A percentile compares a stretch with the other conserved stretches of the same genome.
These are phyloP conservation scores for Excoecaria agallocha DNA, from an alignment of 345 rosid species.

Conservation along the genomic window DNA sequence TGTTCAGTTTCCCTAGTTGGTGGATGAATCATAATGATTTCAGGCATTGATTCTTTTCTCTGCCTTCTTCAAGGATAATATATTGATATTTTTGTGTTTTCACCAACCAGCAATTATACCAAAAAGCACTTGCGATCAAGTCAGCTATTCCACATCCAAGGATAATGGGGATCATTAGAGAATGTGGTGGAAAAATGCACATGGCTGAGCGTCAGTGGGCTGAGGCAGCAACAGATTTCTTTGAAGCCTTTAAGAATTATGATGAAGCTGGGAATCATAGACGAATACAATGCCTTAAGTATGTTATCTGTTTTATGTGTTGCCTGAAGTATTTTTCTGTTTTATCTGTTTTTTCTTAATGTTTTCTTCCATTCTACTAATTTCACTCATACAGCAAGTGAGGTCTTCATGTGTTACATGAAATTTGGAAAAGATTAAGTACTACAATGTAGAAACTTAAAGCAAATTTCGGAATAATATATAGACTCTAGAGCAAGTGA, in stretches of 20 bases:
- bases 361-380: not conserved
- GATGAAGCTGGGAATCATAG: constrained; percentile 99
- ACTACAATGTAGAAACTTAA: not conserved
- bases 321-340: not conserved
- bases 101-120: constrained; percentile 82
- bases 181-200: constrained; percentile 99
- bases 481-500: not conserved
- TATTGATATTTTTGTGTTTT: not conserved
- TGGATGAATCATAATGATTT: not conserved
- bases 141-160: constrained; percentile 99
- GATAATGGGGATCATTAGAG: constrained; percentile 98
- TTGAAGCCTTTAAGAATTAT: constrained; percentile 98
- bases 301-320: constrained; percentile 18
- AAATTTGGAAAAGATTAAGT: not conserved
- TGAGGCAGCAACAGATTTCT: constrained; percentile 98
- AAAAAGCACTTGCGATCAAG: constrained; percentile 94
- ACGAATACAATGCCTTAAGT: constrained; percentile 98
- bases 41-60: not conserved
- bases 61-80: not conserved
- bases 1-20: not conserved
- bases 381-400: not conserved
- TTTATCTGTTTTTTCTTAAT: not conserved
- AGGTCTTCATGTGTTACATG: not conserved
- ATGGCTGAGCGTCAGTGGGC: constrained; percentile 99
- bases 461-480: not conserved